These are phyloP conservation scores for Erythrophleum ivorense DNA, from an alignment of 331 rosid species.

Conservation along the genomic window DNA sequence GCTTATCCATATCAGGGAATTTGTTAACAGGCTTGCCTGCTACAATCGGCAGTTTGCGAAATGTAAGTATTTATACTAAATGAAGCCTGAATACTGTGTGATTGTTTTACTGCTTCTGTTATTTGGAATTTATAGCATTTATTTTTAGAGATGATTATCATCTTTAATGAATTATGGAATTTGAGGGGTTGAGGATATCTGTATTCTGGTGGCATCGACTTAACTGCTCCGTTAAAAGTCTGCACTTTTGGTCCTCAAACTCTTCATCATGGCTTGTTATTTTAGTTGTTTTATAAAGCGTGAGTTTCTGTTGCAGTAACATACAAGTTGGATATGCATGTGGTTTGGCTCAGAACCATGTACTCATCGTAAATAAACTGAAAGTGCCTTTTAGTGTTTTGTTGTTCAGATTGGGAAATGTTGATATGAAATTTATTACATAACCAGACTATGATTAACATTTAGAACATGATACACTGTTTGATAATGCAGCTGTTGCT, in stretches of 20 bases:
- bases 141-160: slow-evolving; percentile 22
- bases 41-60: slow-evolving; percentile 95
- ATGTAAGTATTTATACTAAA: slow-evolving; percentile 58
- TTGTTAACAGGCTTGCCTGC: slow-evolving; percentile 68
- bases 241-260: slow-evolving; percentile 17
- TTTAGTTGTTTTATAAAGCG: background rate
- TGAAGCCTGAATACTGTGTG: slow-evolving; percentile 35
- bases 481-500: slow-evolving; percentile 77
- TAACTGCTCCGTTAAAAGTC: background rate
- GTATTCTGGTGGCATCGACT: slow-evolving; percentile 15
- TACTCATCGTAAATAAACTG: slow-evolving; percentile 16
- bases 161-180: slow-evolving; percentile 27
- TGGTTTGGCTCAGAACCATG: slow-evolving; percentile 2
- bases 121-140: slow-evolving; percentile 29
- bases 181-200: slow-evolving; percentile 21
- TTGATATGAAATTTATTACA: slow-evolving; percentile 18
- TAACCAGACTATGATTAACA: slow-evolving; percentile 25
- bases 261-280: slow-evolving; percentile 22
- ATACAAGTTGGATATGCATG: slow-evolving; percentile 23
- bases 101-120: slow-evolving; percentile 25
- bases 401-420: slow-evolving; percentile 3
- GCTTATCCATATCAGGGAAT: slow-evolving; percentile 80
- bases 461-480: slow-evolving; percentile 41
- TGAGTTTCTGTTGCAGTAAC: background rate
- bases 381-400: slow-evolving; percentile 30